phyloP scores from a whole-genome alignment of 805 yeast species.

The Wickerhamiella nectarea region DNA sequence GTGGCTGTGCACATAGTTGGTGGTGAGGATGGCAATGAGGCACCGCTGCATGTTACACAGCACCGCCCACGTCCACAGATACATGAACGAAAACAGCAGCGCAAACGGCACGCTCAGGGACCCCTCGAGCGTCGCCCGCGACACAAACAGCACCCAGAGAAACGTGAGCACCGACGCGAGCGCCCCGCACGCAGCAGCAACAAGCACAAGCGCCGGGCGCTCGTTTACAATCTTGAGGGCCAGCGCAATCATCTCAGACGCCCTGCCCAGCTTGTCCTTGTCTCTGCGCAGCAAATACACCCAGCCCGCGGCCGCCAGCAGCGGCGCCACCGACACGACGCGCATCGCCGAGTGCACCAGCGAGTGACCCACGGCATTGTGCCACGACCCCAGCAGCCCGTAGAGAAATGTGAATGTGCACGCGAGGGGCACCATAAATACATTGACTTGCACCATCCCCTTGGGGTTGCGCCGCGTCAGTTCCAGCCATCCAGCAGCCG shows the following conservation, averaged over 20 bases:
- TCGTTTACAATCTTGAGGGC: conserved; percentile 26
- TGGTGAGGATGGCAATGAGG: conserved; percentile 26
- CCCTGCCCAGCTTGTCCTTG: conserved; percentile 14
- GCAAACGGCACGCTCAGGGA: conserved; percentile 17
- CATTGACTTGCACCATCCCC: conserved; percentile 15
- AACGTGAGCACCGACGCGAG: conserved; percentile 24
- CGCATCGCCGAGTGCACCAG: conserved; percentile 17
- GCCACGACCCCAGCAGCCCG: conserved; percentile 14
- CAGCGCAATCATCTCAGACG: conserved; percentile 25
- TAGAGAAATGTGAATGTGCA: conserved; percentile 8
- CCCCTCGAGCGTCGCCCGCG: conserved; percentile 24
- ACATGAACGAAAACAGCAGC: conserved; percentile 25
- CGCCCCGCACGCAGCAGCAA: conserved; percentile 22
- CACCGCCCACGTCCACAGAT: conserved; percentile 33
- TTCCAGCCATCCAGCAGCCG: conserved; percentile 16
- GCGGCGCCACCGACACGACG: conserved; percentile 13
- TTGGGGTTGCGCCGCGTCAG: conserved; percentile 15
- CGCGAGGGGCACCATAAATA: conserved; percentile 16
- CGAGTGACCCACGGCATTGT: conserved; percentile 14
- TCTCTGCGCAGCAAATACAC: conserved; percentile 15
- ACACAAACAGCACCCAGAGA: conserved; percentile 27
- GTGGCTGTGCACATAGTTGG: conserved; percentile 24
- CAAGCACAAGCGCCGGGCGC: conserved; percentile 22
- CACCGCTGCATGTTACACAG: conserved; percentile 28
- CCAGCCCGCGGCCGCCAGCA: conserved; percentile 17